phyloP scores from a whole-genome alignment of 495 filamentous ascomycete species.

The Aspergillus saccharolyticus region DNA sequence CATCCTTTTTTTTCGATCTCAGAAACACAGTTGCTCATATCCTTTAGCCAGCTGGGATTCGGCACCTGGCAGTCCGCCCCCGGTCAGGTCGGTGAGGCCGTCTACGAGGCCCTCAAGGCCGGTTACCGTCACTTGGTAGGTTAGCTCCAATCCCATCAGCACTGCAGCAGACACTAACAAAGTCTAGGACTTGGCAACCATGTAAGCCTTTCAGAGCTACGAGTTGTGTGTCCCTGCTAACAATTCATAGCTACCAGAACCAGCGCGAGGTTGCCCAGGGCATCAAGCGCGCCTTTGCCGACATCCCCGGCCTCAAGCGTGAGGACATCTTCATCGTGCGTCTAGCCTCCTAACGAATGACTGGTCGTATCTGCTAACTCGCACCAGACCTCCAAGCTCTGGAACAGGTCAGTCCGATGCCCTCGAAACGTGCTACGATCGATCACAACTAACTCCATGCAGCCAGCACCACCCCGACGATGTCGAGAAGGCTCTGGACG shows the following conservation, averaged over 20 bases:
- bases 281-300: conserved; percentile 43
- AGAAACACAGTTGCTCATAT: conserved; percentile 1
- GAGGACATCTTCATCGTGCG: conserved; percentile 48
- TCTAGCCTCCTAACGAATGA: neutral
- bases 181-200: conserved; percentile 39
- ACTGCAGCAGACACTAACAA: conserved; percentile 13
- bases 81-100: conserved; percentile 49
- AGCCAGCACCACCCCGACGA: conserved; percentile 44
- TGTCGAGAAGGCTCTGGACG: conserved; percentile 43
- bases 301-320: conserved; percentile 45
- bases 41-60: conserved; percentile 42
- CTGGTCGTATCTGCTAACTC: conserved; percentile 2
- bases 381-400: conserved; percentile 44
- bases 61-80: conserved; percentile 54
- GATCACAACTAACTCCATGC: neutral
- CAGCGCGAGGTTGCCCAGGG: conserved; percentile 43
- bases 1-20: neutral
- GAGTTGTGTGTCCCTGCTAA: conserved; percentile 31
- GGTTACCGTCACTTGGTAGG: conserved; percentile 52
- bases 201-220: conserved; percentile 23
- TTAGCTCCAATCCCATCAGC: neutral
- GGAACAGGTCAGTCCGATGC: conserved; percentile 27
- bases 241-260: conserved; percentile 48
- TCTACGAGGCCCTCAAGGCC: conserved; percentile 48
- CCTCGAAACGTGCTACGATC: neutral